Base-by-base conservation (phyloP, 352 stramenopile genomes). In the Pythium plurisporium region DNA sequence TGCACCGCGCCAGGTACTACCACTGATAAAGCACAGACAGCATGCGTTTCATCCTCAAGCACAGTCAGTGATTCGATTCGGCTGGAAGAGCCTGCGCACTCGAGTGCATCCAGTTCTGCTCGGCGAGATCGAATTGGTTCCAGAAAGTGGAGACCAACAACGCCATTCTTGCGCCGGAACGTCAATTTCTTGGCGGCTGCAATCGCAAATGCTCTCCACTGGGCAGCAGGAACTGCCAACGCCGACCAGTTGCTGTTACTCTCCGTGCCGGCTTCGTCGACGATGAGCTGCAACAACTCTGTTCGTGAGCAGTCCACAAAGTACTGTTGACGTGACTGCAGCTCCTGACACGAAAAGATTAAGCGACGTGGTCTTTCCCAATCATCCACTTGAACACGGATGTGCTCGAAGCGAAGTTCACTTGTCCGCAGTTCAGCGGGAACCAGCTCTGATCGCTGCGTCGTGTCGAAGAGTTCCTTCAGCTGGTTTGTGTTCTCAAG, bases 271-370 rank as follows among this genome's bases (percentile, higher is more conserved):
- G n/a, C n/a, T n/a, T n/a, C n/a, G n/a, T n/a, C n/a, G n/a, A n/a
- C n/a, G n/a, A n/a, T n/a, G n/a, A n/a, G n/a, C n/a, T n/a, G n/a
- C n/a, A n/a, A n/a, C 3, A 89, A 22, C 22, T 77, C 51, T 20
- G 76, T 31, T 22, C 65, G 72, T 3, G 74, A 79, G 20, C 62
- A 83, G 42, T 86, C 75, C 5, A 74, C 56, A 22, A 66, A 74
- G 29, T 84, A 86, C 22, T 53, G 60, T 2, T 68, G 71, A 11
- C 68, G 74, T 5, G 74, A 70, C 23, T 86, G 68, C 2, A 75
- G 44, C 37, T 89, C 73, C 25, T 65, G 63, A 25, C 64, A 85
- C 2, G 75, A 86, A 43, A 86, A 86, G 37, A 80, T 62, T 2
- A 89, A 57, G 4, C 74, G 65, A 2, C 62, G 60, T 20, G 79